Base-by-base conservation (phyloP, 192 early-diverging fungal species). In the Backusella australiensis region DNA sequence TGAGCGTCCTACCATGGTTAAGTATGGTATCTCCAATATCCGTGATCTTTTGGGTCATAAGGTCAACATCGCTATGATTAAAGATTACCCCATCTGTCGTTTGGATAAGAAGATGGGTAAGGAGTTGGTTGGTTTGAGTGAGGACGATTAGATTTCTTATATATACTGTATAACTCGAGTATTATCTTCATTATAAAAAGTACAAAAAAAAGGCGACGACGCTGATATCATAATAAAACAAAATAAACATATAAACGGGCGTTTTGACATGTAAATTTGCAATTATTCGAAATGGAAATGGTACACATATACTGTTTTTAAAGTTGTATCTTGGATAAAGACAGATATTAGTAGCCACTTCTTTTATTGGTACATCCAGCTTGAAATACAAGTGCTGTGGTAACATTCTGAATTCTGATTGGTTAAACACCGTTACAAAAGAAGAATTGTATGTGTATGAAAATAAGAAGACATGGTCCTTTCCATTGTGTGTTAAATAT, bases 1-100 rank as follows among this genome's bases (percentile, higher is more conserved):
- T 77, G 98, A 99, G 87, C 89, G 98, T 56, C 97, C 97, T 34
- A 98, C 98, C 7, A 99, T 99, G 97, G 96, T 99, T 83, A 98
- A 97, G 82, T 97, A 97, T 71, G 93, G 91, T 34, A 87, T 98
- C 72, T 86, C 91, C 82, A 96, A 99, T 83, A 99, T 99, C 75
- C 93, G 98, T 78, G 92, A 95, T 73, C 83, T 99, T 71, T 83
- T 98, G 49, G 98, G 98, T 19, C 98, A 98, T 82, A 95, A 95
- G 86, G 93, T 96, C 29, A 95, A 97, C 78, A 82, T 98, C 81
- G 89, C 86, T 56, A 95, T 96, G 94, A 91, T 99, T 71, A 87
- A 93, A 81, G 85, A 87, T 68, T 95, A 97, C 81, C 92, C 98
- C 46, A 93, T 96, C 65, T 96, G 94, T 88, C 88, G 96, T 78